Conservation (phyloP, 2,329 filamentous ascomycete genomes). For the Leptoxyphium fumago region DNA sequence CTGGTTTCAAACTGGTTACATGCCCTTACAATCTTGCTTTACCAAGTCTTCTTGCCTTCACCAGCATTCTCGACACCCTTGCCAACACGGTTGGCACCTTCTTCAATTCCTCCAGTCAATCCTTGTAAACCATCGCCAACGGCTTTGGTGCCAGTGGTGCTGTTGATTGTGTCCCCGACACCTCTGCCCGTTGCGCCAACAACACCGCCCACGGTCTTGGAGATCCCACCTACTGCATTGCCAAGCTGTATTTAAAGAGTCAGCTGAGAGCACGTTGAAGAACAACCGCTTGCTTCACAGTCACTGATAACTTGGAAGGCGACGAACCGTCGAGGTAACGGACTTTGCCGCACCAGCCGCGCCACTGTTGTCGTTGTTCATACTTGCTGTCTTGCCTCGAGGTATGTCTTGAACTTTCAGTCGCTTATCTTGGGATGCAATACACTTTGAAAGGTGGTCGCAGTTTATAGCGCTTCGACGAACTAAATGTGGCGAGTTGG, state of each 20-base stretch:
- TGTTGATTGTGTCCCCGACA: conserved; percentile 31
- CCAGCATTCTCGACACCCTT: conserved; percentile 33
- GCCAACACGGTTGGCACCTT: conserved; percentile 27
- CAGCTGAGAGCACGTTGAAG: not conserved
- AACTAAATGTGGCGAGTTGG: too few relatives aligned
- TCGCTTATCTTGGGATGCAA: too few relatives aligned
- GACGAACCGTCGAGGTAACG: conserved; percentile 17
- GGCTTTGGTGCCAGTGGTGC: conserved; percentile 29
- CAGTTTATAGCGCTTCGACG: too few relatives aligned
- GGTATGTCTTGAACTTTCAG: too few relatives aligned
- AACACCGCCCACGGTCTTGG: conserved; percentile 38
- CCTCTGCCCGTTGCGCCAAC: conserved; percentile 33
- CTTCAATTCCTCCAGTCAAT: conserved; percentile 30
- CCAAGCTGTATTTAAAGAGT: conserved; percentile 19
- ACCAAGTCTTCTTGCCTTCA: conserved; percentile 25
- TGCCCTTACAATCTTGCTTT: not conserved
- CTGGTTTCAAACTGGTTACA: not conserved
- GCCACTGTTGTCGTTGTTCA: conserved; percentile 10
- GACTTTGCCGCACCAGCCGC: conserved; percentile 17
- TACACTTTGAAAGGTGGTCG: too few relatives aligned
- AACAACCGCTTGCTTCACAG: not conserved
- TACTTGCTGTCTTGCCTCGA: not conserved
- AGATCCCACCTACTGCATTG: conserved; percentile 40
- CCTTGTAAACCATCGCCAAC: conserved; percentile 28
- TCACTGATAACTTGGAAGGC: not conserved